Evolutionary conservation across 2,329 filamentous ascomycete species (phyloP).

Genomic region (Apiospora sp.): DNA sequence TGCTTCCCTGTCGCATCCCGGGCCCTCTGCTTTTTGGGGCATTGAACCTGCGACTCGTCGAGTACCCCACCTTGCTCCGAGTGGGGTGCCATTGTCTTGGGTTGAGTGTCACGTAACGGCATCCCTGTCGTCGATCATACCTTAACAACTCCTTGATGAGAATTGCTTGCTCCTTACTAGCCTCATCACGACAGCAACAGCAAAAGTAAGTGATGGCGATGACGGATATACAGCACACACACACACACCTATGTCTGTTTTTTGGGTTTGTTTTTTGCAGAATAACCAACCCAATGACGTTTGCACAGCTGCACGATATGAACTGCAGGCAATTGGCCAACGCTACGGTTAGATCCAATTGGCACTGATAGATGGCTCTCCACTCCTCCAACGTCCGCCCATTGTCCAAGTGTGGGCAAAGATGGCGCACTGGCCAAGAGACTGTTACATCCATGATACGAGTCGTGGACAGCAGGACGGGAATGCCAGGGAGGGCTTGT

Average conservation of each 20-base stretch:
- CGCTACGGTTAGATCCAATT: neutral
- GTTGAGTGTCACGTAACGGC: conserved; percentile 5
- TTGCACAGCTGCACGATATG: neutral
- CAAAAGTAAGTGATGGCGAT: too few relatives aligned
- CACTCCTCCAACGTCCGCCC: neutral
- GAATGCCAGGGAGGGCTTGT: conserved; percentile 22
- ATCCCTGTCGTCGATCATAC: conserved; percentile 17
- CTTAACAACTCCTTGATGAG: neutral
- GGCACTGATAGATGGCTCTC: neutral
- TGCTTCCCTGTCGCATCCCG: neutral
- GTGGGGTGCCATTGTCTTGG: conserved; percentile 10
- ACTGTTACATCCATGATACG: conserved; percentile 24
- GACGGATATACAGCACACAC: too few relatives aligned
- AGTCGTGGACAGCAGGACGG: conserved; percentile 21
- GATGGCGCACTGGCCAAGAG: conserved; percentile 3
- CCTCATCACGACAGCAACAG: neutral
- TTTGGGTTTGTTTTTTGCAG: neutral
- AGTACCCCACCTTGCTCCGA: neutral
- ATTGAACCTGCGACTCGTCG: neutral
- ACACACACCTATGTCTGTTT: neutral
- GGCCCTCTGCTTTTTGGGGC: neutral
- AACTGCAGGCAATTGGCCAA: neutral
- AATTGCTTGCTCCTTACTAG: neutral
- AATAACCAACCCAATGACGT: neutral
- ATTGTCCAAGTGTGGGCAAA: neutral